Conservation (phyloP, 129 eudicot genomes). For the Lactuca sativa region DNA sequence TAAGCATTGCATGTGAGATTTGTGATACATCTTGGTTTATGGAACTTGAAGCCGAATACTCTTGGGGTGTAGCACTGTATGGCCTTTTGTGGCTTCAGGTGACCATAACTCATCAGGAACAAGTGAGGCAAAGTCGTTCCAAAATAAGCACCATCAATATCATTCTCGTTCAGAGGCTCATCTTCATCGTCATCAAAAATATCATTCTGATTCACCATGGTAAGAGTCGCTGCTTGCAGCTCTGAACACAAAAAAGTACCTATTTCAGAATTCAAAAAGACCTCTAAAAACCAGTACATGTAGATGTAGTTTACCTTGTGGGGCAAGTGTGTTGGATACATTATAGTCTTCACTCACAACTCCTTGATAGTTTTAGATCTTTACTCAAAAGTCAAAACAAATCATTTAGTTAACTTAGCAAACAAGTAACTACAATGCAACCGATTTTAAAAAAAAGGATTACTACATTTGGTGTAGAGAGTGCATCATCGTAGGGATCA, state of each 20-base stretch:
- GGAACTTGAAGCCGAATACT: constrained; percentile 94
- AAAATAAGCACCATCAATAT: constrained; percentile 90
- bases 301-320: constrained; percentile 48
- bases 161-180: constrained; percentile 87
- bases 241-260: constrained; percentile 32
- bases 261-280: too few species aligned
- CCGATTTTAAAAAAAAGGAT: neutral
- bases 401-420: too few species aligned
- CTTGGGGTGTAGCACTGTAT: constrained; percentile 69
- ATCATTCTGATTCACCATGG: constrained; percentile 61
- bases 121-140: constrained; percentile 97
- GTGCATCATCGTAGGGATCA: constrained; percentile 91
- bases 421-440: too few species aligned
- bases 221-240: constrained; percentile 87
- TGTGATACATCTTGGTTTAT: constrained; percentile 52
- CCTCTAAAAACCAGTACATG: neutral
- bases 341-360: constrained; percentile 95
- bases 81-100: constrained; percentile 87
- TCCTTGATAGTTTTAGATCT: constrained; percentile 97
- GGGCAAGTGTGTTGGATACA: constrained; percentile 89
- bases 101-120: constrained; percentile 88
- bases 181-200: constrained; percentile 73
- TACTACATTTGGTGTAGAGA: constrained; percentile 91
- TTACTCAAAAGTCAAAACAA: constrained; percentile 33
- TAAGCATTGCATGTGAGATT: too few species aligned